Evolutionary conservation across 2,329 filamentous ascomycete species (phyloP), one percentile per base, ranked within the genome.

Genomic region (Colletotrichum abscissum): DNA sequence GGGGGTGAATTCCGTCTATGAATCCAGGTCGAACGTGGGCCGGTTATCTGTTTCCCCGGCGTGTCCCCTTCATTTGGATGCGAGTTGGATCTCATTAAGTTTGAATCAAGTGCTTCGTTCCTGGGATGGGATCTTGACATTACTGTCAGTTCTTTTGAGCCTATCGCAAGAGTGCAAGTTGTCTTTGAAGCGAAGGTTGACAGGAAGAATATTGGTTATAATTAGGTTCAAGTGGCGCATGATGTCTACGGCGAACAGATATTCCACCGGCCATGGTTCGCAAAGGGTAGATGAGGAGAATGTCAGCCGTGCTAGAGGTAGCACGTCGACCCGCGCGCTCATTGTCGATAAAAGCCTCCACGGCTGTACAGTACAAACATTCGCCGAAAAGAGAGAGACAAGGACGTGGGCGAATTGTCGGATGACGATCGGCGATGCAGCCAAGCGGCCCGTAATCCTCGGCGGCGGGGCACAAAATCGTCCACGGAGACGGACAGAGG

Each of bases 271-370:
- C 4, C 14, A 52, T 49, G 60, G 22, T 11, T n/a, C 19, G 26
- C 19, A 19, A n/a, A 5, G 5, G n/a, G 28, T 5, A 14, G 22
- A 14, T 5, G 4, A 12, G 8, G 14, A 12, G 3, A n/a, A 24
- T 19, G 19, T 38, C 67, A 71, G 62, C 67, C 71, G 67, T 63
- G 67, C 22, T 22, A 38, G 3, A 28, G 16, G 22, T 16, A 14
- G 28, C 16, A 71, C 56, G 56, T 66, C 49, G 22, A 24, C 19
- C 12, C 1, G 12, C 16, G 12, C 14, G 2, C 14, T 38, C 5
- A 26, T 22, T 22, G 22, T 19, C 67, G 19, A 62, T 54, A 28
- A 73, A 22, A 73, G 71, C 67, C 70, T 70, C 60, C 70, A 66
- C 38, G 14, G 5, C 38, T 38, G 7, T 14, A 16, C 35, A 42